Base-by-base conservation (phyloP, 306 rosid genomes). In the Quercus aquifolioides region DNA sequence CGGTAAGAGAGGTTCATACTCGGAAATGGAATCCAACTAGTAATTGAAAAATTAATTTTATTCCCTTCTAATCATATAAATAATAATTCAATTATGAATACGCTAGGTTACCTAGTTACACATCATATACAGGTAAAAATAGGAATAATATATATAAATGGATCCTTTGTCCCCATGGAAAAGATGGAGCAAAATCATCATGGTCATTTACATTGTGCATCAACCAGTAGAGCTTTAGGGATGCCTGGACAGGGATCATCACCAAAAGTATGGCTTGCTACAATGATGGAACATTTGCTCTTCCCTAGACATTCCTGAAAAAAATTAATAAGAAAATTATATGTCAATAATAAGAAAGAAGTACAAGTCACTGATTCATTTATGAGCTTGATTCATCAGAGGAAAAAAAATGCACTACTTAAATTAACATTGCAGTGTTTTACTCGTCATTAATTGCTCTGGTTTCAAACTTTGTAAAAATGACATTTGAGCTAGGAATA, bases 251-350 rank as follows among this genome's bases (percentile, higher is more conserved):
- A 89, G 49, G 87, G 88, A 52, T 88, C 91, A 5, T 76, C 73
- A 3, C 86, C 82, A 49, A 88, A 88, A 1, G 17, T 79, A 23
- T 17, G 70, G 28, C 30, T 76, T 56, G 88, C 79, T 64, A 80
- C 62, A 14, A 76, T 46, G 54, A 88, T 20, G 5, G 88, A 78
- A 76, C 91, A 88, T 54, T 63, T 79, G 23, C 59, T 68, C 85
- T 80, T 86, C 56, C 89, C 83, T 14, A 86, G 63, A 70, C 92
- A 89, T 33, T 79, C 85, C 92, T 89, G 88, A 46, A 38, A 79
- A 21, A 46, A 21, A 55, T 75, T 23, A 18, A 49, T 13, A 74
- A 65, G 43, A 63, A 20, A 52, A 64, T 14, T 46, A 19, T 21
- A 3, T 10, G 41, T 56, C 69, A 38, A 69, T 17, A 56, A 69